Evolutionary conservation across 495 filamentous ascomycete species (phyloP), one percentile per base, ranked within the genome.

Genomic region (Trichoderma parareesei): DNA sequence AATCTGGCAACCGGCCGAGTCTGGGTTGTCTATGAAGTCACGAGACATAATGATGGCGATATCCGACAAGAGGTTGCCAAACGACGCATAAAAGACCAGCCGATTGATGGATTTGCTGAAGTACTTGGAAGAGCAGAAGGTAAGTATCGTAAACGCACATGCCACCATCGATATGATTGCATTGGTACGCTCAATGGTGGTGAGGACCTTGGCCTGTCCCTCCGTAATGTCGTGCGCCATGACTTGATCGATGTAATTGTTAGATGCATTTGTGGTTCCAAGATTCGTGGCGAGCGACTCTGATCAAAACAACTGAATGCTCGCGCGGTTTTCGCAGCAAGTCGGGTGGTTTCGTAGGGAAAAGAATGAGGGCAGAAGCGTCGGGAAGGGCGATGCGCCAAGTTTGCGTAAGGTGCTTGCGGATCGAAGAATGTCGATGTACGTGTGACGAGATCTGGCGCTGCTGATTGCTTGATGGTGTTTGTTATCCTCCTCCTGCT

Each of bases 61-160:
- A n/a, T 78, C 77, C 62, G 79, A 77, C 67, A 80, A 69, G 3
- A 79, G 62, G 49, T 82, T 81, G 69, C 72, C 79, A 40, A 79
- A 78, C 11, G 78, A 71, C 67, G 78, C 79, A 69, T 77, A 76
- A 60, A 81, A 78, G 53, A 82, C 80, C 8, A 82, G 73, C 3
- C 78, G 77, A 63, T 82, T 76, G 61, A 79, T 79, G 7, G 78
- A 78, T 61, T 77, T 82, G 33, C 78, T 73, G 65, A 79, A 80
- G 59, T 79, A 69, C 6, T 69, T 70, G 0, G 77, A 79, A 16
- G 69, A 65, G 60, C 38, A 67, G 61, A 78, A 81, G 2, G 74
- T 75, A 27, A 46, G 64, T 63, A 81, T 75, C 57, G 80, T 81
- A 2, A 75, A 73, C 11, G 73, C 63, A 18, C 77, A 69, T 13